A percentile compares a stretch with the other conserved stretches of the same genome.
Conservation (phyloP, 345 rosid species). For the Linum tenue region DNA sequence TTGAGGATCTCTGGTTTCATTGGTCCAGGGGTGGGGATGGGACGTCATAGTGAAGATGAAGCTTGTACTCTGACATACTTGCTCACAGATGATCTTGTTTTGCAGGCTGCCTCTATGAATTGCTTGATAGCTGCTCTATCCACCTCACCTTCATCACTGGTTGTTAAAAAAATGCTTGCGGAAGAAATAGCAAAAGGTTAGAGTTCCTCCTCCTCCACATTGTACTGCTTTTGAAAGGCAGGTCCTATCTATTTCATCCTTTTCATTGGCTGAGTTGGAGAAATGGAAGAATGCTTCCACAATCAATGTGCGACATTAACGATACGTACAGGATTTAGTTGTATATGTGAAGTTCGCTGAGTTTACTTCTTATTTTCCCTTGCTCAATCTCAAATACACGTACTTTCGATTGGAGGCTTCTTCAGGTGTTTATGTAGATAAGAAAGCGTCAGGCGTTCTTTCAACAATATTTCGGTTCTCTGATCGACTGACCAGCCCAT, state of each 20-base stretch:
- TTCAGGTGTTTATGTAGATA: constrained; percentile 49
- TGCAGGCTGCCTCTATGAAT: constrained; percentile 61
- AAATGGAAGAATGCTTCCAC: background rate
- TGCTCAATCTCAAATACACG: constrained; percentile 8
- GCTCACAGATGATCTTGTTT: constrained; percentile 10
- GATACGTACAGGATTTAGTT: background rate
- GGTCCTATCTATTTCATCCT: background rate
- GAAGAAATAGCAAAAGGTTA: constrained; percentile 61
- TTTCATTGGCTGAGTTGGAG: background rate
- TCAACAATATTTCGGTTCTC: constrained; percentile 45
- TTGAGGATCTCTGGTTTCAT: constrained; percentile 6
- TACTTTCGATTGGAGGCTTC: constrained; percentile 23
- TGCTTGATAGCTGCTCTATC: constrained; percentile 80
- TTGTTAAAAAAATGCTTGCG: constrained; percentile 52
- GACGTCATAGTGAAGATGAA: background rate
- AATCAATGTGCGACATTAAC: background rate
- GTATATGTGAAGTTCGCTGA: background rate
- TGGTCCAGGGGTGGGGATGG: background rate
- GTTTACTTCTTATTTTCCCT: background rate
- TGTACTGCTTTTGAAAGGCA: background rate
- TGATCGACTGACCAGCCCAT: constrained; percentile 36
- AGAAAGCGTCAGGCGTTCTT: constrained; percentile 48
- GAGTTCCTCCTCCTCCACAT: constrained; percentile 4
- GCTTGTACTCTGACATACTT: constrained; percentile 2
- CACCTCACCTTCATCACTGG: constrained; percentile 47